Percentiles rank a stretch among this genome's conserved stretches.
Conservation (phyloP, 83 land plant species). For the Isoetes engelmannii region DNA sequence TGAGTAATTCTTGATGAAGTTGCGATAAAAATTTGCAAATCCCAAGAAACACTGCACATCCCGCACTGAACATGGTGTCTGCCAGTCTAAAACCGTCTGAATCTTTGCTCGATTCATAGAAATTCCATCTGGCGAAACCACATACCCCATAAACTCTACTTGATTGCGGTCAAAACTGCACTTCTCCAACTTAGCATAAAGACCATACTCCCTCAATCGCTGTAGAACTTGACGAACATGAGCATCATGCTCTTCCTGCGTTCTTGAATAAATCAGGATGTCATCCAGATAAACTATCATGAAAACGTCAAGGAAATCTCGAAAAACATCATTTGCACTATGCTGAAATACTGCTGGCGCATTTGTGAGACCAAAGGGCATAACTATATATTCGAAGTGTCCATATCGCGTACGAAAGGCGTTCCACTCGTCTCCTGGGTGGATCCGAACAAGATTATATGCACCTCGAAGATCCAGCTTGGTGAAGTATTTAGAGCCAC, state of each 20-base stretch:
- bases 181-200: constrained; percentile 8
- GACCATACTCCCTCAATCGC: constrained; percentile 3
- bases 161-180: constrained; percentile 9
- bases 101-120: constrained; percentile 6
- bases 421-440: background rate
- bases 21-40: constrained; percentile 8
- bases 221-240: constrained; percentile 10
- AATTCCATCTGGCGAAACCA: constrained; percentile 1
- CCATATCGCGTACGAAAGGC: constrained; percentile 4
- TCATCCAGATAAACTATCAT: constrained; percentile 1
- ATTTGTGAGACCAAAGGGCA: constrained; percentile 10
- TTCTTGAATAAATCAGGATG: constrained; percentile 1
- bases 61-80: background rate
- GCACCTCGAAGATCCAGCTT: constrained; percentile 12
- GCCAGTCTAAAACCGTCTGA: background rate
- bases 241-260: constrained; percentile 1
- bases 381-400: constrained; percentile 9
- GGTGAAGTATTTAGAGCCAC: background rate
- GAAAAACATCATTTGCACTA: constrained; percentile 9
- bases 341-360: constrained; percentile 11
- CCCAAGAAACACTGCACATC: constrained; percentile 9
- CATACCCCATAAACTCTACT: constrained; percentile 5
- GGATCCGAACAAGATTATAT: constrained; percentile 3
- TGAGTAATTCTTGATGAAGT: constrained; percentile 1
- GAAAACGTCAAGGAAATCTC: background rate